phyloP scores from a whole-genome alignment of 1,139 yeast genomes.

The Debaryomycetaceae sp. region DNA sequence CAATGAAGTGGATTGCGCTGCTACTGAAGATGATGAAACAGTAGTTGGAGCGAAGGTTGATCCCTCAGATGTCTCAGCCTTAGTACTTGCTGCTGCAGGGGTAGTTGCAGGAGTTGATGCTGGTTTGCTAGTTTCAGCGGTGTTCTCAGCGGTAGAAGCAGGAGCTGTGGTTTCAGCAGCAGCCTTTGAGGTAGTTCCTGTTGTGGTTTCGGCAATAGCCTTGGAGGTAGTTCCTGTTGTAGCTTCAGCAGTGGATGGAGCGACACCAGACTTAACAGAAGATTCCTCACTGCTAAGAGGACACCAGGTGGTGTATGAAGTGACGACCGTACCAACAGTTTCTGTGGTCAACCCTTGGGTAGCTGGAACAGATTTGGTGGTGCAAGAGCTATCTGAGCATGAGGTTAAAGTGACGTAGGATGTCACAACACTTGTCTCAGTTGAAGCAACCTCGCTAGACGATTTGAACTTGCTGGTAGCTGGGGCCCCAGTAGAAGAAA shows the following conservation, averaged over 20 bases:
- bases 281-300: conserved; percentile 1
- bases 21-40: conserved; percentile 1
- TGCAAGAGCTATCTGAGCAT: conserved; percentile 12
- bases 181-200: background rate
- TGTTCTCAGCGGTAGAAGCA: background rate
- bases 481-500: background rate
- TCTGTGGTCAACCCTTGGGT: conserved; percentile 7
- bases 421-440: conserved; percentile 5
- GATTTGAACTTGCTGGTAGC: background rate
- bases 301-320: conserved; percentile 27
- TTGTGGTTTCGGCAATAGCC: background rate
- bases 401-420: conserved; percentile 19
- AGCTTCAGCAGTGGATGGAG: background rate
- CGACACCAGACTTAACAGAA: background rate
- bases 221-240: background rate
- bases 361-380: conserved; percentile 5
- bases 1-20: background rate
- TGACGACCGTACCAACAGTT: conserved; percentile 9
- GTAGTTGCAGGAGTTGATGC: background rate
- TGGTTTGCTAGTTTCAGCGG: background rate
- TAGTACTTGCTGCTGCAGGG: background rate
- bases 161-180: conserved; percentile 5
- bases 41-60: conserved; percentile 7
- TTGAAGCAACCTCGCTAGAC: conserved; percentile 1
- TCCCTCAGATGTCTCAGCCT: background rate